Evolutionary conservation across 164 flowering plant genomes (phyloP), one percentile per base, ranked within the genome.

Genomic region (Liriodendron chinense): DNA sequence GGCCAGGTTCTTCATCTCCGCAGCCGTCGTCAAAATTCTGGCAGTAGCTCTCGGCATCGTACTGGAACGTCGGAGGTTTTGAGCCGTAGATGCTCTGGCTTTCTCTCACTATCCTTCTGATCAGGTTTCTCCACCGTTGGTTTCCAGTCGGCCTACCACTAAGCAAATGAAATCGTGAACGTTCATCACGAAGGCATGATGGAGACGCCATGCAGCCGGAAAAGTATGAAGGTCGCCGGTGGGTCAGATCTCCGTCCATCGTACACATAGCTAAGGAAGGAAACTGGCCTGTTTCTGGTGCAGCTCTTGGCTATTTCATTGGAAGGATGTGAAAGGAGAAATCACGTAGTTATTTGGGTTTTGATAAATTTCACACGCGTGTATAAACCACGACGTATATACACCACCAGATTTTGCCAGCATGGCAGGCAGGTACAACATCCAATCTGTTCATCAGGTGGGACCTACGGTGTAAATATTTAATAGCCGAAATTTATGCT

Each of bases 1-100:
- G 71, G 2, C 57, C 49, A n/a, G 74, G 72, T 7, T 79, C 86
- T 24, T 79, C 84, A 13, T 64, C 25, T 25, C 79, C 80, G 56
- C 75, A 74, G 0, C 91, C 89, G 0, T 90, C 93, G 24, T 90
- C 94, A 69, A 90, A 90, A 48, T 90, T 90, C 82, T 85, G 90
- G 0, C 90, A 85, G 43, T 90, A 90, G 71, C 94, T 90, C 6
- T 86, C 88, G 20, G 85, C 89, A 61, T 90, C 94, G 28, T 90
- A 90, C 3, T 82, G 88, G 72, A 89, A 89, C 10, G 85, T 82
- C 70, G 82, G 63, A 16, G 81, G 78, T 18, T 78, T 83, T 0
- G 87, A 78, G 7, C 82, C 76, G 24, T 81, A 79, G 0, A 81
- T 69, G 80, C 74, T 79, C 83, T 82, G 87, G 78, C 88, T 68